A percentile compares a stretch with the other conserved stretches of the same genome.
Evolutionary conservation across 2,329 filamentous ascomycete genomes (phyloP).

Genomic region (Xylariaceae sp.): DNA sequence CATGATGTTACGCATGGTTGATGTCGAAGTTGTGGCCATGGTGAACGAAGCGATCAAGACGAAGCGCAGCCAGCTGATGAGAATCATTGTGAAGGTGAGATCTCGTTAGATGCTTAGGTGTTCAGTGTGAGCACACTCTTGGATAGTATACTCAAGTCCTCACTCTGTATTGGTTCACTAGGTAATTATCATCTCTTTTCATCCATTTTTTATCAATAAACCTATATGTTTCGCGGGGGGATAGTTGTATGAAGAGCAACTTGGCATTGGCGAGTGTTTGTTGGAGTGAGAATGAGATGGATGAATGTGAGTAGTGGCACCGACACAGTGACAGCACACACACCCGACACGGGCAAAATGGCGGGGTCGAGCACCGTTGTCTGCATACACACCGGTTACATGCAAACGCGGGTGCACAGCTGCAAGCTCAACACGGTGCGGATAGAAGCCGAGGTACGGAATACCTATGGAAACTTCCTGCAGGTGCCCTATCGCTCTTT

Average conservation of each 20-base stretch:
- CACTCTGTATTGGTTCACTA: too few species aligned
- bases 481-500: too few species aligned
- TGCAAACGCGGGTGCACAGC: neutral
- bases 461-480: neutral
- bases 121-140: neutral
- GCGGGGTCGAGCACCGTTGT: neutral
- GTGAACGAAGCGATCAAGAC: conserved; percentile 15
- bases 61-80: conserved; percentile 9
- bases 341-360: too few species aligned
- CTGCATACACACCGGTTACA: neutral
- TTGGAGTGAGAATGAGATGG: neutral
- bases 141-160: too few species aligned
- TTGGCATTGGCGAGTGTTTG: neutral
- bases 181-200: neutral
- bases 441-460: neutral
- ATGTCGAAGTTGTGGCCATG: conserved; percentile 16
- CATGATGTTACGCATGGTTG: conserved; percentile 31
- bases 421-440: neutral
- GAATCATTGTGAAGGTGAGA: conserved; percentile 6
- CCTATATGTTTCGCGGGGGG: too few species aligned
- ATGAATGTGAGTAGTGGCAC: neutral
- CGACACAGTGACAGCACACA: too few species aligned
- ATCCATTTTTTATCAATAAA: neutral
- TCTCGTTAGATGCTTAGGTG: neutral
- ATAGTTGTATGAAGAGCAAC: neutral